These are phyloP conservation scores for Wickerhamiella galacta DNA, from an alignment of 805 yeast genomes.

Conservation along the genomic window DNA sequence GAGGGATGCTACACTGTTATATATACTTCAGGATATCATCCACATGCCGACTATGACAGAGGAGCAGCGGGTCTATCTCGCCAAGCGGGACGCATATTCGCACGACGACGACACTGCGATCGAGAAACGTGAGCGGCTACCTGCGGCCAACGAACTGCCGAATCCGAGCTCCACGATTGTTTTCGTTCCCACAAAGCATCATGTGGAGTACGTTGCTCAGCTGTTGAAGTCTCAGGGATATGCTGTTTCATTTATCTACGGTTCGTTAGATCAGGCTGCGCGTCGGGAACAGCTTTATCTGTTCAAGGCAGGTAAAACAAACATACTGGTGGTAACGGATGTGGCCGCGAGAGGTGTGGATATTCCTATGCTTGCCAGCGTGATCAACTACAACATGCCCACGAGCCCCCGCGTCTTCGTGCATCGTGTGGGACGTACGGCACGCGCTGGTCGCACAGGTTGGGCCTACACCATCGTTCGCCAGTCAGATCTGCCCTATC, in stretches of 20 bases:
- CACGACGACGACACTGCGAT: conserved; percentile 30
- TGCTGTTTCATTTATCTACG: conserved; percentile 78
- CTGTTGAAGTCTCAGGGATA: conserved; percentile 66
- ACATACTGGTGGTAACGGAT: conserved; percentile 89
- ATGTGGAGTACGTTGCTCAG: conserved; percentile 75
- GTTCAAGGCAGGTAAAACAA: conserved; percentile 70
- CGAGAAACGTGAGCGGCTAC: conserved; percentile 39
- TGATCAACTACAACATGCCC: conserved; percentile 85
- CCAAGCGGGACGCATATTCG: conserved; percentile 32
- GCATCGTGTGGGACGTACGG: conserved; percentile 93
- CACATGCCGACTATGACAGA: conserved; percentile 65
- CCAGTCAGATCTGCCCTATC: conserved; percentile 70
- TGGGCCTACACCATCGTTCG: conserved; percentile 77
- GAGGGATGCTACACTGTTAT: conserved; percentile 72
- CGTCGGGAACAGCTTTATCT: conserved; percentile 75
- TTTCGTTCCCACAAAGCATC: conserved; percentile 94
- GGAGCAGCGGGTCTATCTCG: conserved; percentile 44
- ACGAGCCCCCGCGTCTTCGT: conserved; percentile 81
- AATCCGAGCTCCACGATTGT: conserved; percentile 76
- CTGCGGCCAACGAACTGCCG: conserved; percentile 72
- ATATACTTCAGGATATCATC: conserved; percentile 66
- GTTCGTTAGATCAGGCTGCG: conserved; percentile 88
- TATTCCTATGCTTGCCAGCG: conserved; percentile 85
- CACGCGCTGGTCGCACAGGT: conserved; percentile 94
- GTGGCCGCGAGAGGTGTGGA: conserved; percentile 96